phyloP scores from a whole-genome alignment of 805 yeast genomes.

The Ogataea naganishii region DNA sequence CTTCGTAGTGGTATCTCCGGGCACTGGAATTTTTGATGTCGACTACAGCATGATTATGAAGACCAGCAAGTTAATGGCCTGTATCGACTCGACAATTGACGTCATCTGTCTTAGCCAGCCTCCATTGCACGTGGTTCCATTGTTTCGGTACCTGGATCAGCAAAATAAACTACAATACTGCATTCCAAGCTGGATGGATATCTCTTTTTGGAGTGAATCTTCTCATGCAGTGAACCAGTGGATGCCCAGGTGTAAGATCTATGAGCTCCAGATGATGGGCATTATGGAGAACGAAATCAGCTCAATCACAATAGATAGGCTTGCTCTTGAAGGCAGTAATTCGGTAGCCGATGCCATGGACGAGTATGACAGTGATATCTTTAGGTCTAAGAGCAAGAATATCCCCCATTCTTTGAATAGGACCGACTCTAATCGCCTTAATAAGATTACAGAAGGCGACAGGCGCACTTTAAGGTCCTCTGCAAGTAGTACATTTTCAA shows the following conservation, averaged over 20 bases:
- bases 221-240: slow-evolving; percentile 47
- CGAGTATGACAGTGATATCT: slow-evolving; percentile 54
- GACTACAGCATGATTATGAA: slow-evolving; percentile 67
- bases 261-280: slow-evolving; percentile 98
- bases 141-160: slow-evolving; percentile 61
- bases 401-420: no score
- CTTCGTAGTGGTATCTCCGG: slow-evolving; percentile 80
- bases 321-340: slow-evolving; percentile 26
- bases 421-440: no score
- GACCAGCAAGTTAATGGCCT: slow-evolving; percentile 66
- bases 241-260: slow-evolving; percentile 92
- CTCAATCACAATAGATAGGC: slow-evolving; percentile 55
- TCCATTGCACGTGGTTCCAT: slow-evolving; percentile 87
- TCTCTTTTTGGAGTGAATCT: slow-evolving; percentile 76
- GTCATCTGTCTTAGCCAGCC: slow-evolving; percentile 82
- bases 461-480: no score
- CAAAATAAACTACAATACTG: slow-evolving; percentile 52
- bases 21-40: slow-evolving; percentile 89
- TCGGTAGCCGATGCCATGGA: slow-evolving; percentile 56
- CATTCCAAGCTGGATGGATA: slow-evolving; percentile 93
- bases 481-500: no score
- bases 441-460: no score
- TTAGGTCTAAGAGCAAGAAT: slow-evolving; percentile 21
- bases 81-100: slow-evolving; percentile 82
- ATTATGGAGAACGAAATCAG: slow-evolving; percentile 85